phyloP scores from a whole-genome alignment of 495 filamentous ascomycete genomes.

The Neurospora pannonica region DNA sequence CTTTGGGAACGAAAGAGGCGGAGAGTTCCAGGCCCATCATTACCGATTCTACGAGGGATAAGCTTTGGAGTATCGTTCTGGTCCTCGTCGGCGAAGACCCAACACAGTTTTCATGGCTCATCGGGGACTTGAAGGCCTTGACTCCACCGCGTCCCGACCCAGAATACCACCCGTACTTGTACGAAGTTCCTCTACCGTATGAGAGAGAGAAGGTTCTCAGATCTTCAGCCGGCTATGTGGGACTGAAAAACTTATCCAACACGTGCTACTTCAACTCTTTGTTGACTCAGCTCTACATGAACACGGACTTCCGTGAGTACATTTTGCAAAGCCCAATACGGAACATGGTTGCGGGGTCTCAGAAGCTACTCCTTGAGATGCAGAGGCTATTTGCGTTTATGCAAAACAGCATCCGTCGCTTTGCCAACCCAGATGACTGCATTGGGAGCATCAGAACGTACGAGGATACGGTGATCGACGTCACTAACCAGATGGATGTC shows the following conservation, averaged over 20 bases:
- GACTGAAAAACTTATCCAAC: conserved; percentile 82
- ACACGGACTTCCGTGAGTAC: conserved; percentile 76
- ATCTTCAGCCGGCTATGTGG: conserved; percentile 68
- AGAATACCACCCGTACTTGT: conserved; percentile 36
- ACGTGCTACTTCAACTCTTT: conserved; percentile 98
- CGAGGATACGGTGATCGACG: conserved; percentile 76
- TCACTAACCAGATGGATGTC: conserved; percentile 90
- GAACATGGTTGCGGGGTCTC: conserved; percentile 41
- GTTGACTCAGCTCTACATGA: conserved; percentile 96
- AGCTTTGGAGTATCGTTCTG: conserved; percentile 55
- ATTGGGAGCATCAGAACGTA: conserved; percentile 72
- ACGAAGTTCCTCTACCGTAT: conserved; percentile 48
- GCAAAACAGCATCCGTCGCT: conserved; percentile 69
- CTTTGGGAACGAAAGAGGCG: conserved; percentile 35
- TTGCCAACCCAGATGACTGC: conserved; percentile 61
- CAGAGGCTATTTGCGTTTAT: conserved; percentile 75
- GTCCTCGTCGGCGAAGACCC: conserved; percentile 47
- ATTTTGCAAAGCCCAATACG: conserved; percentile 53
- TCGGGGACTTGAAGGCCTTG: conserved; percentile 46
- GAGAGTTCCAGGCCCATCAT: conserved; percentile 29
- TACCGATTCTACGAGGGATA: conserved; percentile 48
- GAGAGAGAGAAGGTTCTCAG: conserved; percentile 62
- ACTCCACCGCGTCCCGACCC: conserved; percentile 22
- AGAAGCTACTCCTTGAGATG: conserved; percentile 65
- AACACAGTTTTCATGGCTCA: conserved; percentile 36